Evolutionary conservation across 257 asterid species (phyloP), one percentile per base, ranked within the genome.

Genomic region (Orobanche coerulescens): DNA sequence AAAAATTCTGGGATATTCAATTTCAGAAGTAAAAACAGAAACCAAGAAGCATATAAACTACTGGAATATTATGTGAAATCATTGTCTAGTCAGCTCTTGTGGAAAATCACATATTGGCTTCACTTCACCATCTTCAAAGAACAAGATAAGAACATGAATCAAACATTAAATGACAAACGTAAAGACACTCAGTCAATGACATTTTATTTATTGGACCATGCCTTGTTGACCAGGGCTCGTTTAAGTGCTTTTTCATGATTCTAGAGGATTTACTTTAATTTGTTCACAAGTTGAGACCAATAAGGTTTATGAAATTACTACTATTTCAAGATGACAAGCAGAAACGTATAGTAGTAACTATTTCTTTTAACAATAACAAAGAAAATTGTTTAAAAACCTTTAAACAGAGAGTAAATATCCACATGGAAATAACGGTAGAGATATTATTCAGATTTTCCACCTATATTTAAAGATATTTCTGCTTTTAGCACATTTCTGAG

Each of bases 131-230:
- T 20, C 51, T 26, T 24, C 34, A 46, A 34, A 58, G 53, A 48
- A n/a, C 39, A 58, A 7, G 40, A 15, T 40, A 59, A 33, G 39
- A 36, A 26, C 30, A 39, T n/a, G 33, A 40, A 60, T 6, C 31
- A 47, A 47, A 56, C 36, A 31, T 66, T 44, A 57, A n/a, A 44
- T 11, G 58, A 55, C 40, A 33, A 49, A 28, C 33, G 9, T 14
- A 30, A 31, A 62, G 22, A 30, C n/a, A 28, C 24, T 2, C 19
- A 50, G 40, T 9, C 25, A 36, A 23, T 37, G 43, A 64, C 19
- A 10, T 13, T 14, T 52, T 18, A 48, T 16, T 24, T 28, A 58
- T 19, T 31, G 14, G 28, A 33, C 22, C 44, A 58, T 10, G 61
- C 51, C 66, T 26, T 12, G 7, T 58, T 43, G 50, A 16, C 25